These are phyloP conservation scores for Entomortierella lignicola DNA, from an alignment of 192 early-diverging fungal genomes.

Conservation along the genomic window DNA sequence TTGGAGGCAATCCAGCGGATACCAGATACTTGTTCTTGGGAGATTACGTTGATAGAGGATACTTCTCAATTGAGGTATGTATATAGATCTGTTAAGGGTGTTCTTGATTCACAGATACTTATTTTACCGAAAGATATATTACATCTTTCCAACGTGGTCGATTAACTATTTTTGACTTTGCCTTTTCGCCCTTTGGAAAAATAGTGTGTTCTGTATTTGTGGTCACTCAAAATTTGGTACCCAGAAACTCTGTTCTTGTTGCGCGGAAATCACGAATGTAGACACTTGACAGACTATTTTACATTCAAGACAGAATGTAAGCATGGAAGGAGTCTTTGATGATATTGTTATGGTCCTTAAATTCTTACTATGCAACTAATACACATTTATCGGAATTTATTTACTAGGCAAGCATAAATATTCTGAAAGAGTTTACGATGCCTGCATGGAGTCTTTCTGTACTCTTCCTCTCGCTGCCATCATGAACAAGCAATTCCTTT, in stretches of 20 bases:
- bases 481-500: slow-evolving; percentile 96
- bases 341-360: too few relatives aligned
- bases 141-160: too few relatives aligned
- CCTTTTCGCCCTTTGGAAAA: neutral
- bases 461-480: slow-evolving; percentile 91
- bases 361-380: too few relatives aligned
- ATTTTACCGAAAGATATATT: too few relatives aligned
- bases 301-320: slow-evolving; percentile 98
- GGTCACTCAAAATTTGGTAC: slow-evolving; percentile 93
- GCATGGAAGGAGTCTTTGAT: slow-evolving; percentile 1
- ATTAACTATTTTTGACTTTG: too few relatives aligned
- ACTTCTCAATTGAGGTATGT: slow-evolving; percentile 93
- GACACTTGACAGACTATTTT: slow-evolving; percentile 97
- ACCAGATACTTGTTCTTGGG: slow-evolving; percentile 95
- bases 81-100: too few relatives aligned
- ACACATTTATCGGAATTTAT: too few relatives aligned
- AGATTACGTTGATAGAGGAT: slow-evolving; percentile 97
- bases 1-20: slow-evolving; percentile 91
- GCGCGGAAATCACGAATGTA: slow-evolving; percentile 97
- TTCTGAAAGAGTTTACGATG: slow-evolving; percentile 90
- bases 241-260: slow-evolving; percentile 87
- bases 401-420: slow-evolving; percentile 93
- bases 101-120: too few relatives aligned
- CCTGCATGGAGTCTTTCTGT: slow-evolving; percentile 92
- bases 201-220: slow-evolving; percentile 92